Percentiles rank a stretch among this genome's conserved stretches.
Conservation (phyloP, 2,329 filamentous ascomycete genomes). For the Xylaria digitata region DNA sequence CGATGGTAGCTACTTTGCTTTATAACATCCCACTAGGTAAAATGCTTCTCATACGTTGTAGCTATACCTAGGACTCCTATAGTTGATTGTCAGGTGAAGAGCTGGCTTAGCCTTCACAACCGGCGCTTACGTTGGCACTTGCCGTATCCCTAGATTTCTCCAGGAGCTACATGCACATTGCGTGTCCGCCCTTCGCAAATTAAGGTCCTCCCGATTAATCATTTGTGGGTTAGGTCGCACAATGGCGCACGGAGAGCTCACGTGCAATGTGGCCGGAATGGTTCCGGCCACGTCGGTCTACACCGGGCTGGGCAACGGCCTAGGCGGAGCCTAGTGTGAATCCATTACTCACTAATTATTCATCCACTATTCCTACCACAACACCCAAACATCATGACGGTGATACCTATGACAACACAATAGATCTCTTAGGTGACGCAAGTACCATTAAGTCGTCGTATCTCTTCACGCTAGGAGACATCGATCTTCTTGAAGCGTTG, state of each 20-base stretch:
- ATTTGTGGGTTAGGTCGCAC: conserved; percentile 5
- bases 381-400: neutral
- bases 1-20: neutral
- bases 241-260: conserved; percentile 25
- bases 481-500: neutral
- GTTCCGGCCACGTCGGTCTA: conserved; percentile 38
- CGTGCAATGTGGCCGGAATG: conserved; percentile 39
- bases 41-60: neutral
- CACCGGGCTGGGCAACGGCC: conserved; percentile 31
- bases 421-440: neutral
- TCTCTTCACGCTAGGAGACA: neutral
- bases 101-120: neutral
- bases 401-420: conserved; percentile 1
- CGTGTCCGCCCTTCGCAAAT: neutral
- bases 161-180: neutral
- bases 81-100: neutral
- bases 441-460: neutral
- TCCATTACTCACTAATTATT: conserved; percentile 33
- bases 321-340: conserved; percentile 26
- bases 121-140: neutral
- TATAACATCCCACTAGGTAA: neutral
- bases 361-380: conserved; percentile 4
- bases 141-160: neutral
- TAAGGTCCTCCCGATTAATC: neutral
- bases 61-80: neutral